These are phyloP conservation scores for Cadophora sp. DNA, from an alignment of 2,329 filamentous ascomycete genomes.

Conservation along the genomic window DNA sequence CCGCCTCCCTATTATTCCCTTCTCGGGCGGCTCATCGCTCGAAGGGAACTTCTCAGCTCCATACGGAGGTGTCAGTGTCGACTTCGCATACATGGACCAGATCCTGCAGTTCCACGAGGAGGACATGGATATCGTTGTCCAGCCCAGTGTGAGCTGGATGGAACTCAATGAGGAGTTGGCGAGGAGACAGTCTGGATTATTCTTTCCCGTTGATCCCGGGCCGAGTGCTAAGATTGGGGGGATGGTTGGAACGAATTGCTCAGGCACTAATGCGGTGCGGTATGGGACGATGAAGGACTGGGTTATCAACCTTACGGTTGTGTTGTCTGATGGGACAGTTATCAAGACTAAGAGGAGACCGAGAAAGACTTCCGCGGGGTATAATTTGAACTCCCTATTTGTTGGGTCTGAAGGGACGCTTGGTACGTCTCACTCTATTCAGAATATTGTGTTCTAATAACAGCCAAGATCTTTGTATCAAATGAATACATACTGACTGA, in stretches of 20 bases:
- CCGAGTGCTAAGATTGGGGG: conserved; percentile 78
- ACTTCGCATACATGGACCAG: conserved; percentile 87
- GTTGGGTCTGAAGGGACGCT: conserved; percentile 84
- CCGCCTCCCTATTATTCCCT: conserved; percentile 81
- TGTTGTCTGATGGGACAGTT: conserved; percentile 77
- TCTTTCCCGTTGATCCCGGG: conserved; percentile 86
- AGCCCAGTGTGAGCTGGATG: conserved; percentile 93
- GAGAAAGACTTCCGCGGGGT: conserved; percentile 81
- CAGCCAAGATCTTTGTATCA: too few species aligned
- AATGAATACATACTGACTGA: neutral
- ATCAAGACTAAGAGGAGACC: conserved; percentile 83
- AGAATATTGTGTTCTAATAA: too few species aligned
- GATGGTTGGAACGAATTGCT: conserved; percentile 82
- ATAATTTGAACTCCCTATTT: conserved; percentile 82
- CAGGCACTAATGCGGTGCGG: conserved; percentile 79
- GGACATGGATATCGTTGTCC: conserved; percentile 92
- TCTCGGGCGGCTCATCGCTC: conserved; percentile 83
- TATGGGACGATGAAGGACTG: conserved; percentile 91
- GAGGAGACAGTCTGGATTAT: conserved; percentile 76
- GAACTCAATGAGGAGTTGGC: conserved; percentile 76
- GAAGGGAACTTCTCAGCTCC: conserved; percentile 92
- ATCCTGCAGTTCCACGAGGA: conserved; percentile 81
- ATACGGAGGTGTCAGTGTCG: conserved; percentile 85
- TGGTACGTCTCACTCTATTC: neutral
- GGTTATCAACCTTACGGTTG: conserved; percentile 83